Evolutionary conservation across 129 eudicot genomes (phyloP).

Genomic region (Smallanthus sonchifolius): DNA sequence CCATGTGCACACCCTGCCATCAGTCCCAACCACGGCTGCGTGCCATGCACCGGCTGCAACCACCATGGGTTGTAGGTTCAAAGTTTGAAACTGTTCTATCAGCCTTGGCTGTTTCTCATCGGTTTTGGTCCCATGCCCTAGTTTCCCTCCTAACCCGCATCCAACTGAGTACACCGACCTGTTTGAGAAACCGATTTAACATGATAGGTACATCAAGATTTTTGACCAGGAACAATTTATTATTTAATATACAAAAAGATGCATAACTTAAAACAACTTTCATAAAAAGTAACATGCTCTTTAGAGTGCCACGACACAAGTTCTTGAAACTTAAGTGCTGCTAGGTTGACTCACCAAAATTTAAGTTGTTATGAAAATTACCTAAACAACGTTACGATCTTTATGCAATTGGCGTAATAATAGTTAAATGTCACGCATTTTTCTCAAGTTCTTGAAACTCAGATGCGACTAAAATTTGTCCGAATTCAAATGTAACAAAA

Average conservation of each 20-base stretch:
- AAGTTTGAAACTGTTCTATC: slow-evolving; percentile 66
- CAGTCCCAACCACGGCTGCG: slow-evolving; percentile 90
- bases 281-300: neutral
- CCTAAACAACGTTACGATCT: neutral
- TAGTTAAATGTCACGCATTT: neutral
- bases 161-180: slow-evolving; percentile 99
- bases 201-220: neutral
- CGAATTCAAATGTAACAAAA: neutral
- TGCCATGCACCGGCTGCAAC: slow-evolving; percentile 99
- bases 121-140: slow-evolving; percentile 76
- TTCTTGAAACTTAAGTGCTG: neutral
- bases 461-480: neutral
- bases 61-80: slow-evolving; percentile 81
- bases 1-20: slow-evolving; percentile 97
- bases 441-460: neutral
- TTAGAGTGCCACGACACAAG: neutral
- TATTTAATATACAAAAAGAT: neutral
- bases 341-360: neutral
- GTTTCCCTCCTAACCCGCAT: slow-evolving; percentile 96
- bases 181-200: slow-evolving; percentile 14
- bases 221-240: neutral
- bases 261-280: neutral
- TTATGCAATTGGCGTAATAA: neutral
- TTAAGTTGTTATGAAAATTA: neutral
- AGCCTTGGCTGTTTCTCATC: slow-evolving; percentile 86